Base-by-base conservation (phyloP, 2,329 filamentous ascomycete species). In the Botryotinia globosa region DNA sequence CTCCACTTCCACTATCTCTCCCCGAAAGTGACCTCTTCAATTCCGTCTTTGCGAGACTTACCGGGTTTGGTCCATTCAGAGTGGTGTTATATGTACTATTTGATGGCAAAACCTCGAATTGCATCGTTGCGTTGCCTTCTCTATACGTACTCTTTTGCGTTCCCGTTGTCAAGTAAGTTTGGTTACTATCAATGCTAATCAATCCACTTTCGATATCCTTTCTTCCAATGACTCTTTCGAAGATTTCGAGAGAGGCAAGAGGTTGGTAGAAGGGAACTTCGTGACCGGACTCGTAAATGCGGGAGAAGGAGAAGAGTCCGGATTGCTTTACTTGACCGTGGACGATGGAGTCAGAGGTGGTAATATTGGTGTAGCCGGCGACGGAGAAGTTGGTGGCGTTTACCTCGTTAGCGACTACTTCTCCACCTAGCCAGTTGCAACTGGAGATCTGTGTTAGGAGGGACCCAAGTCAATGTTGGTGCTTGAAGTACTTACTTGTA, bases 291-390 rank as follows among this genome's bases (percentile, higher is more conserved):
- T 91, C 87, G 80, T 89, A 91, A 68, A 92, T 84, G 16, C 90
- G 85, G 51, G 87, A 87, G 78, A 92, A 92, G 39, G 86, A 88
- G 73, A 92, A 87, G 76, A 92, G 93, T 14, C 90, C 92, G 75
- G 88, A 91, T 81, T 95, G 92, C 20, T 92, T 88, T 0, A 93
- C 92, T 74, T 88, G 87, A 12, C 92, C 93, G 73, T 88, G 87
- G 80, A 91, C 90, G 81, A 87, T 80, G 16, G 85, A 84, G 63
- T 86, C 86, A 78, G 92, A 91, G 34, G 92, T 89, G 7, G 88
- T 82, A 74, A 96, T 88, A 34, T 91, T 88, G 0, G 87, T 86
- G 79, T 94, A 96, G 1, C 92, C 92, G 0, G 93, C 90, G 80
- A 77, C 42, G 76, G 76, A 18, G 81, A 88, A 85, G 0, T 92